Conservation (phyloP, 768 basidiomycete species). For the Pisolithus sp. region DNA sequence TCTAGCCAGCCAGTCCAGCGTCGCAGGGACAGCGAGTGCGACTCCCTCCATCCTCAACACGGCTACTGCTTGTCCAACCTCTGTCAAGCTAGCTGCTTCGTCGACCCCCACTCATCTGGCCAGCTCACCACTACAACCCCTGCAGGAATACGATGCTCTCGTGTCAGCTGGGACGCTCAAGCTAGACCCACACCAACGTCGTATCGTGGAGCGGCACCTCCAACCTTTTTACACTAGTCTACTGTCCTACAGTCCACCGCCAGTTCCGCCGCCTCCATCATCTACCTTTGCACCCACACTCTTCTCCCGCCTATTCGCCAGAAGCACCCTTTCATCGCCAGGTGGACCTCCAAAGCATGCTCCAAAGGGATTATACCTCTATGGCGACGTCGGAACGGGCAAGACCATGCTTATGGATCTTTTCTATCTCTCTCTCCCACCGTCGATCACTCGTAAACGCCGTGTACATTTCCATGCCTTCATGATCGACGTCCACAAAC, state of each 20-base stretch:
- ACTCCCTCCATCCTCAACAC: background rate
- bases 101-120: background rate
- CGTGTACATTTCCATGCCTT: constrained; percentile 98
- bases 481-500: constrained; percentile 98
- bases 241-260: constrained; percentile 61
- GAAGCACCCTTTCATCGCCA: constrained; percentile 9
- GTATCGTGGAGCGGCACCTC: constrained; percentile 75
- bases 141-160: constrained; percentile 41
- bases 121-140: constrained; percentile 13
- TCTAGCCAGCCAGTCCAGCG: background rate
- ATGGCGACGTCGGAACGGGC: constrained; percentile 94
- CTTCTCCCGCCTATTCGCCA: constrained; percentile 26
- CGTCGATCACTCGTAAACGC: constrained; percentile 61
- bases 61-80: background rate
- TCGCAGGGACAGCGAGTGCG: background rate
- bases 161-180: constrained; percentile 50
- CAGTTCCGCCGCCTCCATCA: constrained; percentile 39
- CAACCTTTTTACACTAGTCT: constrained; percentile 75
- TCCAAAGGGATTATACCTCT: constrained; percentile 89
- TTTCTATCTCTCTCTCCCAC: constrained; percentile 79
- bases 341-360: constrained; percentile 41
- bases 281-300: constrained; percentile 14
- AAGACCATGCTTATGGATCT: constrained; percentile 99
- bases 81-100: background rate
- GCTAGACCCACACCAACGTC: constrained; percentile 77